Evolutionary conservation across 768 basidiomycete species (phyloP), one percentile per base, ranked within the genome.

Genomic region (Ramaria sp.): DNA sequence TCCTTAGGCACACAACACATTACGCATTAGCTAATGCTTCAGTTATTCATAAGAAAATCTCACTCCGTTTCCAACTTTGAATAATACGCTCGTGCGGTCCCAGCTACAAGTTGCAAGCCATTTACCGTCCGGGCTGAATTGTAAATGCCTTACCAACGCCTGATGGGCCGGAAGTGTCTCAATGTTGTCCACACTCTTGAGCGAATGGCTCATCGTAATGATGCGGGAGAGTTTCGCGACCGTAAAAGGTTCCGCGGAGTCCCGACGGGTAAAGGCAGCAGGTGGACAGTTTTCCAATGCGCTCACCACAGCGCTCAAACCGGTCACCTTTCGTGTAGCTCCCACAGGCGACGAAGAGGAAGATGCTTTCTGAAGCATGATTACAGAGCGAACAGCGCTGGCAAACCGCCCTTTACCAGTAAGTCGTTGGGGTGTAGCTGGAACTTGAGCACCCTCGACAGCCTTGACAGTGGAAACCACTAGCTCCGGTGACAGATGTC

Each of bases 91-190:
- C 5, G 83, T 85, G 59, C 79, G 69, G 62, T 85, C 84, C 84
- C 84, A 87, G 77, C 82, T 83, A 27, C 83, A 83, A 3, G 85
- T 87, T 3, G 84, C 86, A 60, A 88, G 63, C 61, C 77, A 85
- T 62, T 74, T 79, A 18, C 86, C 86, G 64, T 86, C 78, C 1
- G 84, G 85, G 0, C 83, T 85, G 67, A 88, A 88, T 64, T 86
- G 80, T 61, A 88, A 64, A 65, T 86, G 82, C 51, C 81, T 66
- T 16, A 88, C 85, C 27, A 86, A 74, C 6, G 81, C 84, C 50
- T 72, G 68, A 64, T 88, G 86, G 5, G 79, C 79, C 9, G 75
- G 74, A 20, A 85, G 64, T 57, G 80, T 82, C 61, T 85, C 77
- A 0, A 78, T 79, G 8, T 75, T 65, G 52, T 75, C 71, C 59